phyloP scores from a whole-genome alignment of 83 land plant species.

The Larix sibirica region DNA sequence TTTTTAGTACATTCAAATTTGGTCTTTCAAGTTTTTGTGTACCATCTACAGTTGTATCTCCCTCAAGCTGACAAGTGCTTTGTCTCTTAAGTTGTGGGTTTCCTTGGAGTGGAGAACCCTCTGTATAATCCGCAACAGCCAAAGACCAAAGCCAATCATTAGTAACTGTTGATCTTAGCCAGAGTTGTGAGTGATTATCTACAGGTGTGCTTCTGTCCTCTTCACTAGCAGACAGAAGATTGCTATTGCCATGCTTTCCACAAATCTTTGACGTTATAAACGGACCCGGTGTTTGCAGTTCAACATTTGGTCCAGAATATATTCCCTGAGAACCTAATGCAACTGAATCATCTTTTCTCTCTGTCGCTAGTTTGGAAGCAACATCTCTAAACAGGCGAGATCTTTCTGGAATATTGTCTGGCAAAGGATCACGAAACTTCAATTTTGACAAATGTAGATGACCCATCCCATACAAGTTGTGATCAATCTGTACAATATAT shows the following conservation, averaged over 20 bases:
- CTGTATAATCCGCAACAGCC: constrained; percentile 16
- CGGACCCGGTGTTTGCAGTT: not conserved
- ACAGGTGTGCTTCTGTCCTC: not conserved
- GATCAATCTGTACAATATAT: constrained; percentile 64
- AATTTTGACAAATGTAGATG: constrained; percentile 71
- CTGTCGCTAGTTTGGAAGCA: not conserved
- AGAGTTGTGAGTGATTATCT: constrained; percentile 24
- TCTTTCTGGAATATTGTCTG: constrained; percentile 27
- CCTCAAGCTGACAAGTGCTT: constrained; percentile 89
- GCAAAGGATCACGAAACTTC: constrained; percentile 85
- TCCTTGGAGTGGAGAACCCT: constrained; percentile 16
- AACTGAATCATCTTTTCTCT: not conserved
- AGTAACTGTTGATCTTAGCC: constrained; percentile 67
- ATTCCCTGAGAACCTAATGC: constrained; percentile 7
- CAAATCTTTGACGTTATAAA: not conserved
- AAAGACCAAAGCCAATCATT: constrained; percentile 57
- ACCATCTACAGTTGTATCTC: constrained; percentile 89
- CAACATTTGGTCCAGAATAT: constrained; percentile 12
- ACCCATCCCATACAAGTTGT: constrained; percentile 96
- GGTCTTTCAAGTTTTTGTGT: not conserved
- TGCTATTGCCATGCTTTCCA: not conserved
- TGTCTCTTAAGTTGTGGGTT: constrained; percentile 38
- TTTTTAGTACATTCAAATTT: not conserved
- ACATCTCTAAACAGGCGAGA: not conserved
- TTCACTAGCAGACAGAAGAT: not conserved